Percentiles rank a stretch among this genome's conserved stretches.
phyloP scores from a whole-genome alignment of 108 stramenopile species.

The Aurantiochytrium sp. region DNA sequence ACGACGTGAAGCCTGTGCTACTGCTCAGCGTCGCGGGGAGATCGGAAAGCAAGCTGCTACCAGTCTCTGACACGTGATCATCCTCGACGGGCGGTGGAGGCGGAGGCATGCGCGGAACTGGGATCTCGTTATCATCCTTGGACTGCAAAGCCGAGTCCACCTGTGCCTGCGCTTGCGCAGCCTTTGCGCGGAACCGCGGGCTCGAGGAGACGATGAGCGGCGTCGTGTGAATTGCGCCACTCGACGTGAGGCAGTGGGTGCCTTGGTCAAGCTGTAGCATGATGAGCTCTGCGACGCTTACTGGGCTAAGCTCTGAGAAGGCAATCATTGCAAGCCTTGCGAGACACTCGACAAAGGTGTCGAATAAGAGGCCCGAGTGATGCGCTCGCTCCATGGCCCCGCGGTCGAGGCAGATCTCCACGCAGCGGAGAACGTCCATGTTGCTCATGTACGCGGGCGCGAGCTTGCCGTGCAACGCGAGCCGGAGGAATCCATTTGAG shows the following conservation, averaged over 20 bases:
- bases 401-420: not conserved
- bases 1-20: too few relatives aligned
- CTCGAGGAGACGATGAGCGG: not conserved
- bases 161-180: too few relatives aligned
- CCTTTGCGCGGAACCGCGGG: too few relatives aligned
- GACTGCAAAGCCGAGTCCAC: too few relatives aligned
- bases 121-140: too few relatives aligned
- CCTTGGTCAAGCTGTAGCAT: conserved; percentile 11
- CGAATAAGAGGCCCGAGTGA: not conserved
- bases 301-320: not conserved
- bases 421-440: conserved; percentile 2
- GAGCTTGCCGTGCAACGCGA: not conserved
- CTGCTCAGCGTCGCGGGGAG: too few relatives aligned
- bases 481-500: not conserved
- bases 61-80: too few relatives aligned
- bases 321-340: not conserved
- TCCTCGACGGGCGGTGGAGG: too few relatives aligned
- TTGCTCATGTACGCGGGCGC: not conserved
- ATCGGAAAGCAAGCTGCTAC: too few relatives aligned
- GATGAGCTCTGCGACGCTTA: not conserved
- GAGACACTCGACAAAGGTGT: not conserved
- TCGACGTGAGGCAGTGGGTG: not conserved
- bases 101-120: too few relatives aligned
- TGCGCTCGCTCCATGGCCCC: not conserved
- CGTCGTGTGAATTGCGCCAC: not conserved